A percentile compares a stretch with the other conserved stretches of the same genome.
These are phyloP conservation scores for Adenanthera pavonina DNA, from an alignment of 306 rosid genomes.

Conservation along the genomic window DNA sequence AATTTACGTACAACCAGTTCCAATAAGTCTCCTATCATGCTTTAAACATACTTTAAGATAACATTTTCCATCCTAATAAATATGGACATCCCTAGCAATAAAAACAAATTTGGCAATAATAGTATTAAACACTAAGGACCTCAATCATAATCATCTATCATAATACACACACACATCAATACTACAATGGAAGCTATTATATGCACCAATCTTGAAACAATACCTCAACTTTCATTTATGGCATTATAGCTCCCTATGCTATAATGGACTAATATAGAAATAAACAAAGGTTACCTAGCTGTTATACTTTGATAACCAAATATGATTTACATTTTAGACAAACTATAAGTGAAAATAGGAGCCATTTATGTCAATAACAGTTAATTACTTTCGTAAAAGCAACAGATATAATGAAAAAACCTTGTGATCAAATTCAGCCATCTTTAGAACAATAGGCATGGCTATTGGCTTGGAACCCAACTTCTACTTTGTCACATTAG, in stretches of 20 bases:
- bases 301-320: slow-evolving; percentile 28
- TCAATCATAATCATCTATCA: not conserved
- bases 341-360: slow-evolving; percentile 22
- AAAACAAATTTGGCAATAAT: not conserved
- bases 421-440: slow-evolving; percentile 99
- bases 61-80: not conserved
- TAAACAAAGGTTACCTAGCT: not conserved
- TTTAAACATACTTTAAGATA: not conserved
- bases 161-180: slow-evolving; percentile 1
- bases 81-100: not conserved
- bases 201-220: slow-evolving; percentile 18
- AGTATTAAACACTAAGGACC: slow-evolving; percentile 4
- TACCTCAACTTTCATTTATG: slow-evolving; percentile 17
- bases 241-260: slow-evolving; percentile 22
- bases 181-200: slow-evolving; percentile 1
- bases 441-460: slow-evolving; percentile 85
- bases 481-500: slow-evolving; percentile 59
- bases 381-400: slow-evolving; percentile 24
- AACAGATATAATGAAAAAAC: slow-evolving; percentile 46
- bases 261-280: slow-evolving; percentile 24
- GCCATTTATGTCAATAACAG: not conserved
- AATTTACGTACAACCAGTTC: no score
- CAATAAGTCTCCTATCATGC: not conserved
- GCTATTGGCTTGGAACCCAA: slow-evolving; percentile 81
- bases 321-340: slow-evolving; percentile 18